Base-by-base conservation (phyloP, 441 rosid species). In the Pelargonium fulgidum region DNA sequence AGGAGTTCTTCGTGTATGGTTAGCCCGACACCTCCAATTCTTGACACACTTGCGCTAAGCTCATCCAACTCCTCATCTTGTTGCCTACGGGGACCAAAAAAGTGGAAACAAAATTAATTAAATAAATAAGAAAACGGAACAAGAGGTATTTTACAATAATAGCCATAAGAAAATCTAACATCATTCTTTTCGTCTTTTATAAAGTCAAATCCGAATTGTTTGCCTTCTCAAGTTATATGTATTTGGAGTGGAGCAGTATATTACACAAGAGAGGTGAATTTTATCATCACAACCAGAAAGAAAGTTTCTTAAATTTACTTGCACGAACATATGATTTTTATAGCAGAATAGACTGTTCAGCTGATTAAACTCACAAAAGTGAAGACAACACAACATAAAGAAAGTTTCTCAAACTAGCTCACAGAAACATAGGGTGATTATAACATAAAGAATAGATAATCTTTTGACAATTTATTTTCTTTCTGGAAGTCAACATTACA, bases 61-160 rank as follows among this genome's bases (percentile, higher is more conserved):
- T 92, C 96, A 71, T 95, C 99, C 84, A 95, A 81, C 82, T 95
- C 99, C 74, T 95, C 96, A 62, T 95, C 98, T 69, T 95, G 99
- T 80, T 87, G 93, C 92, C 99, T 94, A 72, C 74, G 73, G 47
- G 54, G 62, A 68, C 16, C 73, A 70, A 68, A 22, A 36, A 69
- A 68, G 26, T 42, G 24, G 1, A 52, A 71, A 70, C 62, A 76
- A 24, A 69, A 52, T 67, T 54, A 19, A 52, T 70, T 73, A 22
- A 64, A 72, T 24, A 17, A 59, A 67, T 4, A 33, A 33, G 39
- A 33, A 33, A 33, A 62, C 71, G 52, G 12, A 13, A 54, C 19
- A 8, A 54, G 17, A 17, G 24, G 19, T 54, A 54, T 54, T 19
- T 54, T 2, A 11, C 8, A 54, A 6, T n/a, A 48, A 13, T 5